A percentile compares a stretch with the other conserved stretches of the same genome.
These are phyloP conservation scores for Grigorovia humatica DNA, from an alignment of 805 yeast species.

Conservation along the genomic window DNA sequence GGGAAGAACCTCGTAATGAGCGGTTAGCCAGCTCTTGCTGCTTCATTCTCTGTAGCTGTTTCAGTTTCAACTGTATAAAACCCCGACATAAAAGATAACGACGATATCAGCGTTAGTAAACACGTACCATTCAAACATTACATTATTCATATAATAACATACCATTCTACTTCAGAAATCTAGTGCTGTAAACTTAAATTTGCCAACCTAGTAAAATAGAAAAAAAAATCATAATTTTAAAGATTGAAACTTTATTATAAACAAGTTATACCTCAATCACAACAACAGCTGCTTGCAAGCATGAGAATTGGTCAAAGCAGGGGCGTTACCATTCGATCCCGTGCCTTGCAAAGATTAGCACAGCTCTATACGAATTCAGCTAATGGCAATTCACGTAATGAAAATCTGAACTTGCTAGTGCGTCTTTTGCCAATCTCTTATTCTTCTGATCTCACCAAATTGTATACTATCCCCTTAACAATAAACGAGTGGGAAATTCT, in stretches of 20 bases:
- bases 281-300: background rate
- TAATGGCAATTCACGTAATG: background rate
- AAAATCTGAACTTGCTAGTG: conserved; percentile 10
- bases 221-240: no score
- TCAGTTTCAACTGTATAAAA: conserved; percentile 16
- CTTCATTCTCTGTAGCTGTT: conserved; percentile 18
- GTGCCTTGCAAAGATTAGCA: conserved; percentile 17
- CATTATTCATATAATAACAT: background rate
- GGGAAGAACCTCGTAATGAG: background rate
- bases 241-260: background rate
- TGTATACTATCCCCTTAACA: conserved; percentile 34
- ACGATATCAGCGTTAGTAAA: background rate
- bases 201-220: no score
- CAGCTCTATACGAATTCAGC: conserved; percentile 3
- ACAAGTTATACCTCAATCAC: no score
- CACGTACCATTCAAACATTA: background rate
- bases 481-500: conserved; percentile 46
- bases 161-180: background rate
- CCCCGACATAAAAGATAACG: no score
- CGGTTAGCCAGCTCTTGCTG: conserved; percentile 5
- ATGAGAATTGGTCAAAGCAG: conserved; percentile 1
- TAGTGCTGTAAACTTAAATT: no score
- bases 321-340: conserved; percentile 12
- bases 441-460: conserved; percentile 16
- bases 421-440: conserved; percentile 23